phyloP scores from a whole-genome alignment of 495 filamentous ascomycete genomes.

The Hyaloscypha variabilis region DNA sequence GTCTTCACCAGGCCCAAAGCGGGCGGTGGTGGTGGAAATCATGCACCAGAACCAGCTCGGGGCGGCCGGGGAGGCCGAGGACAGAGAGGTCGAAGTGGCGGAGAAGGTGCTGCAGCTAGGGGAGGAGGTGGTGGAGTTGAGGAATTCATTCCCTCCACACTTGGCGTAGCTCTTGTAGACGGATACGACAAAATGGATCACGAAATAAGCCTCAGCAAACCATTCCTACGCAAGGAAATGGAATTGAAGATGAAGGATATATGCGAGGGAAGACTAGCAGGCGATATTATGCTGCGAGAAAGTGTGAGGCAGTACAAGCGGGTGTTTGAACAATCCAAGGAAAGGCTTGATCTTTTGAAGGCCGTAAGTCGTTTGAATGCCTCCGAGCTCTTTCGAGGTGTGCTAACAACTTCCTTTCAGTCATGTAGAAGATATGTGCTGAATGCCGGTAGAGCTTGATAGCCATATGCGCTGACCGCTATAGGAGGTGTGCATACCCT shows the following conservation, averaged over 20 bases:
- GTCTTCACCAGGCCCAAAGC: constrained; percentile 64
- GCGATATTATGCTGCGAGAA: constrained; percentile 72
- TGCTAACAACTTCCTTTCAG: constrained; percentile 10
- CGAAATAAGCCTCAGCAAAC: constrained; percentile 89
- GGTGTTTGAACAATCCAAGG: constrained; percentile 76
- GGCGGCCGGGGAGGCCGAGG: constrained; percentile 49
- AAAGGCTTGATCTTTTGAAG: constrained; percentile 75
- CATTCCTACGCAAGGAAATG: constrained; percentile 98
- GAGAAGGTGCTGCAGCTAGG: constrained; percentile 62
- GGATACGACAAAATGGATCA: constrained; percentile 92
- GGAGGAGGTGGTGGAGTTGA: constrained; percentile 57
- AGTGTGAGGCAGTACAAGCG: constrained; percentile 83
- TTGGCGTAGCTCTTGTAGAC: constrained; percentile 88
- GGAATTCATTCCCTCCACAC: constrained; percentile 87
- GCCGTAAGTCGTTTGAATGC: constrained; percentile 22
- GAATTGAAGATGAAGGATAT: constrained; percentile 93
- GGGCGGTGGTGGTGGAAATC: constrained; percentile 38
- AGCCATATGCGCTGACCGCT: background rate
- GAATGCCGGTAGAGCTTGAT: constrained; percentile 18
- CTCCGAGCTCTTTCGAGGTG: background rate
- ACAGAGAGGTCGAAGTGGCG: constrained; percentile 29
- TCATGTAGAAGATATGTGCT: constrained; percentile 33
- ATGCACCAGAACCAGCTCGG: constrained; percentile 40
- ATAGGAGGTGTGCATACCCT: background rate
- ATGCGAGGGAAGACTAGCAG: constrained; percentile 80